These are phyloP conservation scores for Yamadazyma paraphyllophila DNA, from an alignment of 805 yeast species.

Conservation along the genomic window DNA sequence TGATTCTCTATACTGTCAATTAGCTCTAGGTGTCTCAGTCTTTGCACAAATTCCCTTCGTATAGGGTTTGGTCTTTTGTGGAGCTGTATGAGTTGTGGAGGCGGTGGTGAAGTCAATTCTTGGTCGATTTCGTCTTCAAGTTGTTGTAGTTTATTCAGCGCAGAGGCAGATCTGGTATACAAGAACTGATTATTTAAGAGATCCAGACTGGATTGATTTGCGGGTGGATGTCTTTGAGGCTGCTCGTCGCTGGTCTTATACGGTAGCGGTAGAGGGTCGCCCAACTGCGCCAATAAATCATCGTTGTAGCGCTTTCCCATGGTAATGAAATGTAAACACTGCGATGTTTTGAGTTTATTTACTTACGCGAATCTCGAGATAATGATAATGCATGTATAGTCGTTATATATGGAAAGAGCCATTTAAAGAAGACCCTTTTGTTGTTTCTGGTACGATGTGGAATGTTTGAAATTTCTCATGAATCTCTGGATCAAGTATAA, in stretches of 20 bases:
- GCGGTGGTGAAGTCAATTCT: neutral
- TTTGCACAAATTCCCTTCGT: slow-evolving; percentile 8
- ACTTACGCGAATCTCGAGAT: neutral
- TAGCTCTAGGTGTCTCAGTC: slow-evolving; percentile 4
- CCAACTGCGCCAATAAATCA: slow-evolving; percentile 12
- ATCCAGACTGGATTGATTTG: neutral
- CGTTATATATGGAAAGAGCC: neutral
- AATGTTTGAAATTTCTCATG: slow-evolving; percentile 22
- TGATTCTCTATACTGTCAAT: slow-evolving; percentile 10
- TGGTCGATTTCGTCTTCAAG: slow-evolving; percentile 6
- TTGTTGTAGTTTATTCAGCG: neutral
- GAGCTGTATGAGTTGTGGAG: slow-evolving; percentile 2
- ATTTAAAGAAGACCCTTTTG: slow-evolving; percentile 14
- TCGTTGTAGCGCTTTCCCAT: slow-evolving; percentile 11
- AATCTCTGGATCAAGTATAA: slow-evolving; percentile 44
- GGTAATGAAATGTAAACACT: slow-evolving; percentile 8
- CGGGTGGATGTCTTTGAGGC: neutral
- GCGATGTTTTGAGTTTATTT: slow-evolving; percentile 2
- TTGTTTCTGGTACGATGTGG: slow-evolving; percentile 12
- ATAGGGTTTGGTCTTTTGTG: slow-evolving; percentile 12
- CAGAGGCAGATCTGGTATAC: neutral
- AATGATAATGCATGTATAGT: neutral
- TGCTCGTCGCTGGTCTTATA: slow-evolving; percentile 7
- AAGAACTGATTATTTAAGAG: neutral
- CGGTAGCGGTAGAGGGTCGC: slow-evolving; percentile 17